Conservation (phyloP, 257 asterid genomes). For the Nyctanthes arbortristis region DNA sequence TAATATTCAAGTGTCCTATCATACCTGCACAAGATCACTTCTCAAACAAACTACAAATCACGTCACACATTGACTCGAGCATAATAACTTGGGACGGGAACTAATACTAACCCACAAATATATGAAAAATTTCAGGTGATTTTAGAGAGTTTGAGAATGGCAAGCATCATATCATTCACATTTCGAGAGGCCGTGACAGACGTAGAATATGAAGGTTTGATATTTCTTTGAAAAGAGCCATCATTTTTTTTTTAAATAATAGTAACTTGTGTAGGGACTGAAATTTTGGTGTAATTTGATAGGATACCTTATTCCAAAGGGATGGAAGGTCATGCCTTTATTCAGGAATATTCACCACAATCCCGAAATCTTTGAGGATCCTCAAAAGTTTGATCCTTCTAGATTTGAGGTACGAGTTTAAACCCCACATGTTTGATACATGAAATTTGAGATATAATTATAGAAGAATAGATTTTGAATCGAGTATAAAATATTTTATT, state of each 20-base stretch:
- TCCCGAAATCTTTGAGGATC: conserved; percentile 72
- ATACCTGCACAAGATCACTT: no score
- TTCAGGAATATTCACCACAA: conserved; percentile 90
- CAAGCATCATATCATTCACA: conserved; percentile 85
- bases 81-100: no score
- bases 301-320: conserved; percentile 90
- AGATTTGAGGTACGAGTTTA: conserved; percentile 69
- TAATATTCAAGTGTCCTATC: no score
- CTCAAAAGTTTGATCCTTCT: conserved; percentile 66
- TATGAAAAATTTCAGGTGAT: conserved; percentile 48
- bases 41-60: no score
- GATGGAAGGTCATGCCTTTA: conserved; percentile 97
- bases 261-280: neutral
- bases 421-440: no score
- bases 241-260: neutral
- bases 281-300: conserved; percentile 19
- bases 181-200: conserved; percentile 88
- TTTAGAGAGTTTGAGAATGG: conserved; percentile 73
- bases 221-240: neutral
- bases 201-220: conserved; percentile 75
- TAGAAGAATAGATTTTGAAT: no score
- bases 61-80: no score
- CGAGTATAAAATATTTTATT: no score
- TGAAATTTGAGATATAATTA: no score
- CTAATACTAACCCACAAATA: no score